Evolutionary conservation across 2,329 filamentous ascomycete genomes (phyloP).

Genomic region (Rhynchosporium agropyri): DNA sequence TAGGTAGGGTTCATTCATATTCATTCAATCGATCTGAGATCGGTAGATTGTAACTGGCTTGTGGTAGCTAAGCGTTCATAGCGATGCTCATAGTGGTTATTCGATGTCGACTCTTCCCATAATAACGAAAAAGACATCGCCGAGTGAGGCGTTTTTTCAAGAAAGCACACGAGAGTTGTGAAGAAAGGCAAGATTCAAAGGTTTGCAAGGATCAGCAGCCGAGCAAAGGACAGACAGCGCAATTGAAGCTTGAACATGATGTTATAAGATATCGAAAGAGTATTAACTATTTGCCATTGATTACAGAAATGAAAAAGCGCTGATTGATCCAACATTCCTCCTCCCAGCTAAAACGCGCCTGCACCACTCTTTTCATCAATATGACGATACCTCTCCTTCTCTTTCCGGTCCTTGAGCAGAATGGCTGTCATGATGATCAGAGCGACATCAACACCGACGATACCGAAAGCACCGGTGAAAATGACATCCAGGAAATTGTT

Average conservation of each 20-base stretch:
- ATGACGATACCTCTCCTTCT: slow-evolving; percentile 75
- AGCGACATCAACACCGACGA: slow-evolving; percentile 71
- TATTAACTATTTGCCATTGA: slow-evolving; percentile 12
- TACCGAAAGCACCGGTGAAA: slow-evolving; percentile 79
- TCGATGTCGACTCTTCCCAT: no score
- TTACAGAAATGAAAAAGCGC: slow-evolving; percentile 22
- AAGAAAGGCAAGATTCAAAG: neutral
- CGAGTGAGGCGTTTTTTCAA: neutral
- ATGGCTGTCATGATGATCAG: slow-evolving; percentile 73
- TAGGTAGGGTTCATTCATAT: no score
- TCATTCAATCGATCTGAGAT: no score
- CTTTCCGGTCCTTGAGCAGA: slow-evolving; percentile 78
- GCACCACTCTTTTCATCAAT: slow-evolving; percentile 78
- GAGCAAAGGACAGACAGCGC: no score
- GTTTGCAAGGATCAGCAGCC: neutral
- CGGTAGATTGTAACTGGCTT: no score
- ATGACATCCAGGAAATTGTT: slow-evolving; percentile 74
- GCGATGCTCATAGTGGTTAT: no score
- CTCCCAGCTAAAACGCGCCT: slow-evolving; percentile 49
- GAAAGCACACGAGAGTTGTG: neutral
- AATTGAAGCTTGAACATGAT: no score
- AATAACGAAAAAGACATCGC: no score
- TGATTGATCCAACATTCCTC: slow-evolving; percentile 1
- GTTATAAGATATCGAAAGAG: neutral
- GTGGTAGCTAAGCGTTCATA: no score